A percentile compares a stretch with the other conserved stretches of the same genome.
Evolutionary conservation across 2,329 filamentous ascomycete species (phyloP).

Genomic region (Ophiostoma australiae): DNA sequence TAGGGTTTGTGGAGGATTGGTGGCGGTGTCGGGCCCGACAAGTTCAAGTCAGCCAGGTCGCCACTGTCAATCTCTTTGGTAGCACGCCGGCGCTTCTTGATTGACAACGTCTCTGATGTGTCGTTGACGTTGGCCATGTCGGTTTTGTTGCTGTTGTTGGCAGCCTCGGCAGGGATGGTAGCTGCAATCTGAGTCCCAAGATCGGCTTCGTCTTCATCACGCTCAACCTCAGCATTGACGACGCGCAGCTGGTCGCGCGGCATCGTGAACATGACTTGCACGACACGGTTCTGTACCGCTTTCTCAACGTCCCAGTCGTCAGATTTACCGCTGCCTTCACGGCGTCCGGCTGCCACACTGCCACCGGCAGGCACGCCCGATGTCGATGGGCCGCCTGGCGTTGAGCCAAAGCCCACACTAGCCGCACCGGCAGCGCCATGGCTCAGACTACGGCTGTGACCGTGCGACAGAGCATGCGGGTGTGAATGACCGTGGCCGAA

Average conservation of each 20-base stretch:
- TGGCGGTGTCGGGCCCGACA: slow-evolving; percentile 22
- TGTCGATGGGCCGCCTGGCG: not conserved
- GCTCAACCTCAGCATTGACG: slow-evolving; percentile 68
- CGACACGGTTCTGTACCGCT: slow-evolving; percentile 64
- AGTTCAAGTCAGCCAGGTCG: not conserved
- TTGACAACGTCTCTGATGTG: not conserved
- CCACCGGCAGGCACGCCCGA: not conserved
- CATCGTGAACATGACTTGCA: slow-evolving; percentile 89
- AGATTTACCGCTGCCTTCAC: slow-evolving; percentile 28
- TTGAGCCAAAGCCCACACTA: not conserved
- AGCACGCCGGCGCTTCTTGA: slow-evolving; percentile 1
- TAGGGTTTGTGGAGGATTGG: slow-evolving; percentile 18
- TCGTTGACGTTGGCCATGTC: slow-evolving; percentile 3
- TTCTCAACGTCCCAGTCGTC: slow-evolving; percentile 73
- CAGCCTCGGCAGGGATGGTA: not conserved
- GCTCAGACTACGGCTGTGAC: slow-evolving; percentile 9
- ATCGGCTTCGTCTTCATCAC: slow-evolving; percentile 28
- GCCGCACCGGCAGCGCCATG: not conserved
- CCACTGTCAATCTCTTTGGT: not conserved
- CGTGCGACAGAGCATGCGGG: not conserved
- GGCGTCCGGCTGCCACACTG: slow-evolving; percentile 23
- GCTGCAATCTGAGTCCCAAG: not conserved
- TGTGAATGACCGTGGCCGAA: not conserved
- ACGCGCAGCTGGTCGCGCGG: slow-evolving; percentile 80
- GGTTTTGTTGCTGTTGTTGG: slow-evolving; percentile 8